Evolutionary conservation across 306 rosid genomes (phyloP), one percentile per base, ranked within the genome.

Genomic region (Pyrus bretschneideri): DNA sequence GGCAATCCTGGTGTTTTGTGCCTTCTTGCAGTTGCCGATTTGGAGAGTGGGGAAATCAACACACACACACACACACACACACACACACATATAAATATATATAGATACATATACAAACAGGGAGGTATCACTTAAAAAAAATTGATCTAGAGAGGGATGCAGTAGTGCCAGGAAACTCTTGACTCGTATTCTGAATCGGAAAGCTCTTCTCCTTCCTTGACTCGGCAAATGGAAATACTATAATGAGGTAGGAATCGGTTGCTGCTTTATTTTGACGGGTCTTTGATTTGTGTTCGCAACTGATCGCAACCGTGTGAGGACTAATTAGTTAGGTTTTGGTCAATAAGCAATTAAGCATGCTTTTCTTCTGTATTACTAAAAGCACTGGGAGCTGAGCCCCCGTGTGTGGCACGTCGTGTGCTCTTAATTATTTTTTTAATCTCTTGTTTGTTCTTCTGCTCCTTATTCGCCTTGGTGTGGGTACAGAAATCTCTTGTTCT

Each of bases 241-340:
- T 38, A 40, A 33, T 33, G 38, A 1, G 38, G 38, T 33, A 46
- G 19, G 19, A 46, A 14, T 46, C 5, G 54, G 54, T 46, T 49
- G 54, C 19, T 15, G 54, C 54, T 58, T 22, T 11, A 58, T 22
- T 58, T 22, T 58, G 30, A 58, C 29, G 8, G 63, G 30, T 22
- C 60, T 40, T 59, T 33, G 38, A 6, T 33, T 33, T 57, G 78
- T 19, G 68, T 68, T 58, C 27, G 68, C 52, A 76, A 17, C 40
- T 73, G 79, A 74, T 22, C 77, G 11, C 11, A 76, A 63, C 22
- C 79, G 79, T 76, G 79, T 67, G 30, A 22, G 72, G 72, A 52
- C 70, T 63, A 18, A 40, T 31, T 0, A 2, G 2, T 23, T 25
- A 15, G 63, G 25, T 40, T 68, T 61, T 18, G 60, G 81, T 81